A percentile compares a stretch with the other conserved stretches of the same genome.
phyloP scores from a whole-genome alignment of 2,329 filamentous ascomycete species.

The Sarocladiaceae sp. region DNA sequence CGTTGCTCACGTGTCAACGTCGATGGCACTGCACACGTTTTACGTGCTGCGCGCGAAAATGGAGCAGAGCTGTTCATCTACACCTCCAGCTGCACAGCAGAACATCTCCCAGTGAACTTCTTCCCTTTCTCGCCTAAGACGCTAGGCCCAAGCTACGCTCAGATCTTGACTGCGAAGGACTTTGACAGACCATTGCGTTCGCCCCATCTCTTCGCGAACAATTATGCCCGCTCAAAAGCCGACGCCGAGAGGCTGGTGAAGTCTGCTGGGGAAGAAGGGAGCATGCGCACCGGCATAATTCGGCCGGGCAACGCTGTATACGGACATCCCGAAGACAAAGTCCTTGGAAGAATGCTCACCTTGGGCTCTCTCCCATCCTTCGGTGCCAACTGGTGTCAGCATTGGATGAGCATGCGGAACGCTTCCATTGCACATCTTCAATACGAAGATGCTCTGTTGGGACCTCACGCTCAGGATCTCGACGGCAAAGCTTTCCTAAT shows the following conservation, averaged over 20 bases:
- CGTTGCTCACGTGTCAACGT: constrained; percentile 46
- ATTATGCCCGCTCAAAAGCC: constrained; percentile 49
- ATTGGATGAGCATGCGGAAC: constrained; percentile 46
- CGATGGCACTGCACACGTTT: constrained; percentile 42
- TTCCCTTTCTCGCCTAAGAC: constrained; percentile 17
- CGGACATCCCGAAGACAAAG: constrained; percentile 39
- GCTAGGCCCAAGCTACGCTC: constrained; percentile 35
- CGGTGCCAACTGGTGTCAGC: constrained; percentile 32
- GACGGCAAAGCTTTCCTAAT: constrained; percentile 44
- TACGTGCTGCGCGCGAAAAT: constrained; percentile 39
- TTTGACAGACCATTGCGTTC: constrained; percentile 33
- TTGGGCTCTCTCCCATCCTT: constrained; percentile 35
- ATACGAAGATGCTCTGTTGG: constrained; percentile 46
- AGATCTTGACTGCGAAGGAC: constrained; percentile 42
- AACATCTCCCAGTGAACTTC: constrained; percentile 29
- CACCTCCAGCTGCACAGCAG: constrained; percentile 45
- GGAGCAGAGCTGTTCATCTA: constrained; percentile 47
- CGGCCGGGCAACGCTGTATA: constrained; percentile 51
- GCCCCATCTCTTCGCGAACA: constrained; percentile 40
- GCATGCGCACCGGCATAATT: constrained; percentile 48
- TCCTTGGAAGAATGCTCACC: constrained; percentile 35
- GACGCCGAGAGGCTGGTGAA: constrained; percentile 48
- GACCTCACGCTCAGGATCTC: constrained; percentile 27
- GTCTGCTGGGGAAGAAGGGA: constrained; percentile 29
- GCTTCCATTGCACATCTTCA: constrained; percentile 49